Evolutionary conservation across 192 early-diverging fungal species (phyloP), one percentile per base, ranked within the genome.

Genomic region (Geranomyces michiganensis): DNA sequence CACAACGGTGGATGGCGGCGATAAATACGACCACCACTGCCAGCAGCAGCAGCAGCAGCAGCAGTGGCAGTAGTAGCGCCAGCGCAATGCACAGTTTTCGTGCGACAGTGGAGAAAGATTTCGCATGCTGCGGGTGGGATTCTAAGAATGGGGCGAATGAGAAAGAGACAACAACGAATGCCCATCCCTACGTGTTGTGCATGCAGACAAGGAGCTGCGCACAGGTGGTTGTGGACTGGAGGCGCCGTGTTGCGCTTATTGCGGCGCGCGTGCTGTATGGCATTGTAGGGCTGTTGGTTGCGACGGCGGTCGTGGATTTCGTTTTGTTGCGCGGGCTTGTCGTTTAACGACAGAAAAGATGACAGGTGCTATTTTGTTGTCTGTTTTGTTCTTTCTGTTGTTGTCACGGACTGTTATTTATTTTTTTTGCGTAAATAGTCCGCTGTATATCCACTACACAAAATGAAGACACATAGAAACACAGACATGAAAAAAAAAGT

Each of bases 341-440:
- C 4, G 3, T n/a, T 4, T 9, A 53, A 53, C n/a, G 24, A 17
- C n/a, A n/a, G n/a, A n/a, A n/a, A n/a, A n/a, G n/a, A n/a, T n/a
- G n/a, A 41, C 36, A 41, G 10, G 36, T 3, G 36, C 36, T n/a
- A n/a, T n/a, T n/a, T n/a, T n/a, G n/a, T n/a, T n/a, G n/a, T n/a
- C n/a, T n/a, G n/a, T n/a, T n/a, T n/a, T n/a, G n/a, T 7, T 41
- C 5, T 7, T 41, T 53, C 17, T 53, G 3, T 26, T 53, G 4
- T 53, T 53, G 3, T 53, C n/a, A 53, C 17, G n/a, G 51, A 53
- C 36, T 3, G 17, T 26, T 53, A 86, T 75, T 86, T 86, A 63
- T 80, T 76, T 62, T 84, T 84, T 49, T 82, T 84, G 30, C 82
- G 21, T 21, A 84, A 76, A 72, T 84, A 84, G 24, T 84, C 82